Base-by-base conservation (phyloP, 371 early-diverging fungal genomes). In the Apophysomyces trapeziformis region DNA sequence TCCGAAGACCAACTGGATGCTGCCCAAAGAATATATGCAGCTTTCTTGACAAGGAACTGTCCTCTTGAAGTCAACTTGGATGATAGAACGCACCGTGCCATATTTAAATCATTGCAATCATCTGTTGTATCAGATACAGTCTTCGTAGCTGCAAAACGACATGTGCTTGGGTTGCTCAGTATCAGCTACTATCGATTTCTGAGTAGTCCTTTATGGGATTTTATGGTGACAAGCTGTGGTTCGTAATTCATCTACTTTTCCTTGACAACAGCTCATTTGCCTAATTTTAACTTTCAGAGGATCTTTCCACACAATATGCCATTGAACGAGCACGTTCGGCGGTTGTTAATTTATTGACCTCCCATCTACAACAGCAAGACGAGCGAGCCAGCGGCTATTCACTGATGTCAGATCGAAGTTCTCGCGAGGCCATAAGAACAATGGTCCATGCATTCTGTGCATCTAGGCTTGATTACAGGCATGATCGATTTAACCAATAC, bases 1-100 rank as follows among this genome's bases (percentile, higher is more conserved):
- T n/a, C 38, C 58, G 39, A 39, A 7, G 58, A 58, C n/a, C 37
- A 58, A 13, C 58, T 38, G 32, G 38, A 58, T 38, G 58, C 58
- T 21, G 58, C 58, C 37, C 37, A 58, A 36, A 35, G 58, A 14
- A 58, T 58, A 14, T 58, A 58, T 58, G 35, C 37, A 4, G 39
- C 58, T 1, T 58, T 38, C 37, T 36, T 58, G 32, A 58, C 37
- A 58, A 36, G 58, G n/a, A 39, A 58, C 37, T 38, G 58, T 36
- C 58, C 37, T 16, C 37, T 58, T 13, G 58, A 58, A 39, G 58
- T 58, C 38, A 58, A 58, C 37, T n/a, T 58, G 18, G 58, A 58
- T 18, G 58, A 58, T 58, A 58, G 54, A 50, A 50, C 54, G 0
- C 54, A 50, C 21, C 54, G 54, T 50, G 54, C 54, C 4, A 50